These are phyloP conservation scores for Penicillium canariense DNA, from an alignment of 495 filamentous ascomycete species.

Conservation along the genomic window DNA sequence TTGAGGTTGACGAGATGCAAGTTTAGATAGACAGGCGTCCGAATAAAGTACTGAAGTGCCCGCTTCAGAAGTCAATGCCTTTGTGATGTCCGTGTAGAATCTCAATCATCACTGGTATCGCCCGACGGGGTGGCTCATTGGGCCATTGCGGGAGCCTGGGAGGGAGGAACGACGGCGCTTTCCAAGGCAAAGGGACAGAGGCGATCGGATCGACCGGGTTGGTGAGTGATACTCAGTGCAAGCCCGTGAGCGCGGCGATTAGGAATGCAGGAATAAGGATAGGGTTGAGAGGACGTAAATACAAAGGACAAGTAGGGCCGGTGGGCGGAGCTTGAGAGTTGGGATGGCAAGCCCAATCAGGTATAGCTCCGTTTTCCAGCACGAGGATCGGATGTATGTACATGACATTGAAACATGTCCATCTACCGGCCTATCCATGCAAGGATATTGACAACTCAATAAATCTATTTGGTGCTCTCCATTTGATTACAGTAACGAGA, in stretches of 20 bases:
- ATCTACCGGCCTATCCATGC: too few species aligned
- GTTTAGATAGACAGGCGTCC: neutral
- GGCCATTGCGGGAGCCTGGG: constrained; percentile 31
- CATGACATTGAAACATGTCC: neutral
- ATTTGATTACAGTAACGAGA: too few species aligned
- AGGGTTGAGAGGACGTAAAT: constrained; percentile 3
- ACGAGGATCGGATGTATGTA: constrained; percentile 10
- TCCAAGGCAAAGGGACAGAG: constrained; percentile 7
- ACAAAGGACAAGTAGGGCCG: constrained; percentile 11
- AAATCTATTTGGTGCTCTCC: too few species aligned
- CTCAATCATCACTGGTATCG: constrained; percentile 28
- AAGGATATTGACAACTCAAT: neutral
- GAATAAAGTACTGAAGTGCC: constrained; percentile 17
- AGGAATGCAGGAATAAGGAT: constrained; percentile 9
- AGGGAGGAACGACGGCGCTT: constrained; percentile 4
- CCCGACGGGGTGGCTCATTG: constrained; percentile 35
- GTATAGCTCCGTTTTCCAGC: constrained; percentile 17
- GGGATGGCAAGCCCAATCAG: constrained; percentile 15
- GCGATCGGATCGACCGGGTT: constrained; percentile 7
- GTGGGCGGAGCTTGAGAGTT: constrained; percentile 15
- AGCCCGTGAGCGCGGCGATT: constrained; percentile 3
- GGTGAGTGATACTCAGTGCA: constrained; percentile 2
- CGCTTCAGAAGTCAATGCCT: constrained; percentile 25
- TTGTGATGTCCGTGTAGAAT: constrained; percentile 21
- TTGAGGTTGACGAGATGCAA: neutral